Base-by-base conservation (phyloP, 1,139 yeast genomes). In the Taphrina wiesneri region DNA sequence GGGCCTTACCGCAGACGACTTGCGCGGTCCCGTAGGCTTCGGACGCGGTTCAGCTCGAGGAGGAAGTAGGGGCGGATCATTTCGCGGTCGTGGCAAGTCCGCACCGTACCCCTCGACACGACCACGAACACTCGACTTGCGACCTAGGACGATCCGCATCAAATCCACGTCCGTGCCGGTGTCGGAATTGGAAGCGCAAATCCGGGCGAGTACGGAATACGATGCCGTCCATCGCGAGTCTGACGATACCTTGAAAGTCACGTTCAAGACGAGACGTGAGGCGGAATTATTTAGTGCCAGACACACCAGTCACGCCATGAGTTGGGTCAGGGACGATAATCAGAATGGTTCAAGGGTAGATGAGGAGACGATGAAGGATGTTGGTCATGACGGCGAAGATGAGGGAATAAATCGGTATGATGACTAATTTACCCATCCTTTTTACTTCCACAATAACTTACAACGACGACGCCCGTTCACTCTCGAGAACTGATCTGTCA, bases 71-170 rank as follows among this genome's bases (percentile, higher is more conserved):
- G 72, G 73, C 23, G 67, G 74, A 52, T 72, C 72, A 15, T 67
- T 25, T 28, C 26, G 60, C 9, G 57, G 65, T 32, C 45, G 72
- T 0, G 71, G 72, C n/a, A 61, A 63, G 2, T 54, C 34, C 21
- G 59, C 43, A 7, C 67, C 68, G 2, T 49, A 46, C 52, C 57
- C 59, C 39, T 45, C 67, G 6, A 63, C 69, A 13, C 68, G 76
- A 28, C 70, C 71, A 11, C 56, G 68, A 67, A 75, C 72, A 61
- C 73, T 79, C 30, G 82, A 79, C 69, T 71, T 78, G 45, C 75
- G 82, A 15, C 80, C 82, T 2, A 76, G 74, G 65, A 71, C 73
- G 26, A 76, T 80, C 3, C 66, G 71, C 6, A 76, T 79, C n/a
- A 67, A 68, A 4, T 75, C 76, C 1, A 71, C 77, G 1, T 64